phyloP scores from a whole-genome alignment of 129 eudicot genomes.

The Escallonia rubra region DNA sequence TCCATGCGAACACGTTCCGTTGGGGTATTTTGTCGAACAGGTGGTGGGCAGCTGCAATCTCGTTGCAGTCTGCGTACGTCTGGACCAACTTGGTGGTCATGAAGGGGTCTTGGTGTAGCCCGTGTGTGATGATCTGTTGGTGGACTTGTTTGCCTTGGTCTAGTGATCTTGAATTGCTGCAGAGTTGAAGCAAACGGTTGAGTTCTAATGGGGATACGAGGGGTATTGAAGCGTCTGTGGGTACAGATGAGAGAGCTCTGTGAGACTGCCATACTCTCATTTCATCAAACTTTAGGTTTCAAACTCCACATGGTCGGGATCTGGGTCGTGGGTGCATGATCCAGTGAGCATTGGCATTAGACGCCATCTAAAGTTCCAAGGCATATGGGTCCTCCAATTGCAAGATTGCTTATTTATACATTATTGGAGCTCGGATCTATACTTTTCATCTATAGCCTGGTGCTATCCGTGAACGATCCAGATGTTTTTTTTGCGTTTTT shows the following conservation, averaged over 20 bases:
- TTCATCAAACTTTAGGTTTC: neutral
- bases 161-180: slow-evolving; percentile 30
- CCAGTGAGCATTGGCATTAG: no score
- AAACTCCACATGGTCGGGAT: no score
- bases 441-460: no score
- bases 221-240: neutral
- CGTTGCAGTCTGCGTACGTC: slow-evolving; percentile 20
- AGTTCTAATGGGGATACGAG: slow-evolving; percentile 10
- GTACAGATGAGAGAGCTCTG: slow-evolving; percentile 8
- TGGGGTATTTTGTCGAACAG: slow-evolving; percentile 33
- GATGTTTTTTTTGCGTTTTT: no score
- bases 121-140: slow-evolving; percentile 23
- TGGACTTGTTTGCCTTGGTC: slow-evolving; percentile 34
- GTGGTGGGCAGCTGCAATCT: slow-evolving; percentile 19
- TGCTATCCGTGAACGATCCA: no score
- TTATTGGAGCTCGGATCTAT: no score
- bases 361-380: no score
- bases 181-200: slow-evolving; percentile 25
- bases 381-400: no score
- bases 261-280: slow-evolving; percentile 18
- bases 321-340: no score
- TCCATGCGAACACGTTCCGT: slow-evolving; percentile 35
- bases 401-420: no score
- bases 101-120: slow-evolving; percentile 21
- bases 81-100: slow-evolving; percentile 31